phyloP scores from a whole-genome alignment of 495 filamentous ascomycete species.

The Neurospora discreta region DNA sequence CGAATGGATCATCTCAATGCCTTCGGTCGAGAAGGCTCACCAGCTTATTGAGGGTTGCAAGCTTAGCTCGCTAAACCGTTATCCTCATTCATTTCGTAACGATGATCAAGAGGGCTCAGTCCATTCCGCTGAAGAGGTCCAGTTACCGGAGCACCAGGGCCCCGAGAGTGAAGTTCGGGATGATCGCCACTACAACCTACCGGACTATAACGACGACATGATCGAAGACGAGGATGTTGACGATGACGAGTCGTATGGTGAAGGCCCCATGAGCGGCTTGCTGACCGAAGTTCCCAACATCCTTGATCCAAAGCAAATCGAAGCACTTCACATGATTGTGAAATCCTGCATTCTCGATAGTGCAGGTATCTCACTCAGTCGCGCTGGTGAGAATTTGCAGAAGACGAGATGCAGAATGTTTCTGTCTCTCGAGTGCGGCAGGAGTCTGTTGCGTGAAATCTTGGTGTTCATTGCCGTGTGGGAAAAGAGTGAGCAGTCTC shows the following conservation, averaged over 20 bases:
- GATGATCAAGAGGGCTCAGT: slow-evolving; percentile 59
- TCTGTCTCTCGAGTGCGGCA: slow-evolving; percentile 72
- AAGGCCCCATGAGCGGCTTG: slow-evolving; percentile 75
- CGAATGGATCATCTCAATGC: slow-evolving; percentile 41
- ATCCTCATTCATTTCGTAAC: slow-evolving; percentile 35
- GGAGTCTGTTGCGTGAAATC: slow-evolving; percentile 78
- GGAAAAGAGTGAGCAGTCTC: slow-evolving; percentile 82
- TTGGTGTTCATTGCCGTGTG: slow-evolving; percentile 94
- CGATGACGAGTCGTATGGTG: slow-evolving; percentile 70
- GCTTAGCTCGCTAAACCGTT: slow-evolving; percentile 34
- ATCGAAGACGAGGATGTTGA: slow-evolving; percentile 65
- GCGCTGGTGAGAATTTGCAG: slow-evolving; percentile 62
- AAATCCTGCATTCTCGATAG: slow-evolving; percentile 78
- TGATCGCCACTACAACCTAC: slow-evolving; percentile 20
- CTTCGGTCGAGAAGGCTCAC: slow-evolving; percentile 38
- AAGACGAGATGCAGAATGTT: slow-evolving; percentile 79
- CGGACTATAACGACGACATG: slow-evolving; percentile 36
- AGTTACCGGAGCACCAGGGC: slow-evolving; percentile 36
- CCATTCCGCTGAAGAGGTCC: slow-evolving; percentile 17
- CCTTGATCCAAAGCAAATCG: slow-evolving; percentile 83
- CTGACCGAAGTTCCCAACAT: slow-evolving; percentile 91
- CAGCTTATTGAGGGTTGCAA: slow-evolving; percentile 38
- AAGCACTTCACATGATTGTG: slow-evolving; percentile 88
- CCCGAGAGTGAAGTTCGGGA: slow-evolving; percentile 36
- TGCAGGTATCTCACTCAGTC: slow-evolving; percentile 40